Evolutionary conservation across 768 basidiomycete species (phyloP).

Genomic region (Leucogyrophana mollusca): DNA sequence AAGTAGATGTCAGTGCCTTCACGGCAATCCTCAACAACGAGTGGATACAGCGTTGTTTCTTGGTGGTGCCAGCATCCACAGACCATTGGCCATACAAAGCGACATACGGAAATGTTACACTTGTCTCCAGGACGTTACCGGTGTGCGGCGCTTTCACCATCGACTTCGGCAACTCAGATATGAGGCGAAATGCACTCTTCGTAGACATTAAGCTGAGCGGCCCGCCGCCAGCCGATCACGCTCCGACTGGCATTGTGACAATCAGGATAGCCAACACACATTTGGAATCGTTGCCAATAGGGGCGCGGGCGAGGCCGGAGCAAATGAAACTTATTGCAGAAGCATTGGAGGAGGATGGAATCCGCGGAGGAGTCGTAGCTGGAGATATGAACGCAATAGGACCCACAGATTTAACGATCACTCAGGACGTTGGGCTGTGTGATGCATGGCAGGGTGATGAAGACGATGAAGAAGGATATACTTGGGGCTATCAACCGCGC

Average conservation of each 20-base stretch:
- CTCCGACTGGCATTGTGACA: constrained; percentile 39
- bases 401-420: constrained; percentile 41
- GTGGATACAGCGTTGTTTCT: constrained; percentile 65
- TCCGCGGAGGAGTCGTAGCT: constrained; percentile 60
- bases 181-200: constrained; percentile 56
- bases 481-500: constrained; percentile 70
- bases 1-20: constrained; percentile 51
- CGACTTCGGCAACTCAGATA: constrained; percentile 48
- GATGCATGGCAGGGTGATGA: constrained; percentile 60
- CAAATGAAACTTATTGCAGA: constrained; percentile 56
- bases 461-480: constrained; percentile 46
- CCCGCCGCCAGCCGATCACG: constrained; percentile 26
- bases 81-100: constrained; percentile 53
- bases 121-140: constrained; percentile 56
- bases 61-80: constrained; percentile 51
- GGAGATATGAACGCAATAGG: constrained; percentile 76
- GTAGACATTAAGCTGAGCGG: constrained; percentile 52
- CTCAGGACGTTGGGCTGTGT: constrained; percentile 43
- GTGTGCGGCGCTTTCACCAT: constrained; percentile 50
- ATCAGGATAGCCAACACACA: constrained; percentile 73
- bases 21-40: constrained; percentile 47
- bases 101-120: constrained; percentile 67
- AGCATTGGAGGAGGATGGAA: constrained; percentile 42
- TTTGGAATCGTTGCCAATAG: constrained; percentile 59
- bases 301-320: constrained; percentile 40